Base-by-base conservation (phyloP, 352 stramenopile genomes). In the Phytophthora citrophthora region DNA sequence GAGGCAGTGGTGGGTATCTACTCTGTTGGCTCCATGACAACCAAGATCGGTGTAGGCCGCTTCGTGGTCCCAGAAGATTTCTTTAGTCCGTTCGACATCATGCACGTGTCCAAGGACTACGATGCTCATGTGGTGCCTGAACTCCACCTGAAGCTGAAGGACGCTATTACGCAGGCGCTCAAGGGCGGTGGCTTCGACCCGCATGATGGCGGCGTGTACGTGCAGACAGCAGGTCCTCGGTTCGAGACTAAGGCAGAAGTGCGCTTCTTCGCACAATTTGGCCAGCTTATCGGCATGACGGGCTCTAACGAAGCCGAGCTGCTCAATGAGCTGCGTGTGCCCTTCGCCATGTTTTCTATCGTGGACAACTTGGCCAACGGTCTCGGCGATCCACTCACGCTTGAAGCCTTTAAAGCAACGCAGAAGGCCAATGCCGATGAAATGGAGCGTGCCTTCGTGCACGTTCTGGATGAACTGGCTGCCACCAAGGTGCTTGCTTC, bases 221-320 rank as follows among this genome's bases (percentile, higher is more conserved):
- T 96, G 45, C 90, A 97, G 73, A 90, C 84, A 27, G 70, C 79
- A 0, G 90, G 90, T 2, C 90, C 90, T 32, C 87, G 90, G 58
- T 96, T 97, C 61, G 90, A 97, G 72, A 97, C 90, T 51, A 96
- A 96, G 74, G 81, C 90, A 11, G 90, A 97, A 70, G 89, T 97
- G 76, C 86, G 86, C 45, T 95, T 94, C 71, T 94, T 96, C 54
- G 74, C 86, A 24, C 83, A 94, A 64, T 94, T 90, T 43, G 90
- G 89, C 8, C 77, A 97, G 34, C 66, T 97, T 52, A 85, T 97
- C 40, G 90, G 90, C 41, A 97, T 97, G 90, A 97, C 90, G 5
- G 89, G 83, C 45, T 81, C 85, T 15, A 93, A 97, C 60, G 90
- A 97, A 64, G 88, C 90, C 34, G 86, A 92, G 62, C 72, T 95